Percentiles rank a stretch among this genome's conserved stretches.
These are phyloP conservation scores for Coemansia sp. DNA, from an alignment of 192 early-diverging fungal species.

Conservation along the genomic window DNA sequence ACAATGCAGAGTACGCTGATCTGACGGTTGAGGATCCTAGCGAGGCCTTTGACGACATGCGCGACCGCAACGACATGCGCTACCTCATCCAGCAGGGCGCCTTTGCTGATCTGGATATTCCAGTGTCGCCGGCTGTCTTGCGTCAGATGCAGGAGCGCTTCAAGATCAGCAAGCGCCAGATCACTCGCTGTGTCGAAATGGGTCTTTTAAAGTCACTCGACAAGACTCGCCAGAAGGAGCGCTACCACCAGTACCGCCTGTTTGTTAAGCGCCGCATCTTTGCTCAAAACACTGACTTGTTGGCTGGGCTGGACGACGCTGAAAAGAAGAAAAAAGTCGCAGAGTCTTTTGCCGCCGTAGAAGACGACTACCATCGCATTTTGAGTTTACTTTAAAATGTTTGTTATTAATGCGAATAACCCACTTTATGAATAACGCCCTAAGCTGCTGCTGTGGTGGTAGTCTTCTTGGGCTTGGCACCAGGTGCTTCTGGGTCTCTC, in stretches of 20 bases:
- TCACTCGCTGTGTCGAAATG: constrained; percentile 82
- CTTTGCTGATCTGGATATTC: constrained; percentile 62
- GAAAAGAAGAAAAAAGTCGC: constrained; percentile 73
- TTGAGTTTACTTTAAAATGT: constrained; percentile 40
- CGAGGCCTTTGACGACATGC: constrained; percentile 80
- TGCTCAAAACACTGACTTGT: constrained; percentile 73
- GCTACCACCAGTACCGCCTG: constrained; percentile 64
- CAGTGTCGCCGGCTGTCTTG: constrained; percentile 57
- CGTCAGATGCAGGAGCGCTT: constrained; percentile 56
- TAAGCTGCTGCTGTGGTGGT: constrained; percentile 8
- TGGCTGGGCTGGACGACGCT: constrained; percentile 61
- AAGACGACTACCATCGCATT: constrained; percentile 73
- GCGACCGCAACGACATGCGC: constrained; percentile 81
- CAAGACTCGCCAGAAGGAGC: constrained; percentile 47
- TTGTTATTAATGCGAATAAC: too few species aligned
- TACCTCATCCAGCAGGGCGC: constrained; percentile 58
- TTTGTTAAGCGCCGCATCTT: constrained; percentile 85
- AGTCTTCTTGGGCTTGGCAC: constrained; percentile 48
- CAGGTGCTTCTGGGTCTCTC: constrained; percentile 67
- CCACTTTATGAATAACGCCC: neutral
- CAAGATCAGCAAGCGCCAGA: constrained; percentile 84
- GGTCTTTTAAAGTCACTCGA: constrained; percentile 63
- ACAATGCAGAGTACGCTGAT: constrained; percentile 24
- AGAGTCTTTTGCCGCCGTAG: constrained; percentile 71
- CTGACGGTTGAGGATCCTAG: constrained; percentile 88